Base-by-base conservation (phyloP, 345 rosid species). In the Fremontodendron californicum region DNA sequence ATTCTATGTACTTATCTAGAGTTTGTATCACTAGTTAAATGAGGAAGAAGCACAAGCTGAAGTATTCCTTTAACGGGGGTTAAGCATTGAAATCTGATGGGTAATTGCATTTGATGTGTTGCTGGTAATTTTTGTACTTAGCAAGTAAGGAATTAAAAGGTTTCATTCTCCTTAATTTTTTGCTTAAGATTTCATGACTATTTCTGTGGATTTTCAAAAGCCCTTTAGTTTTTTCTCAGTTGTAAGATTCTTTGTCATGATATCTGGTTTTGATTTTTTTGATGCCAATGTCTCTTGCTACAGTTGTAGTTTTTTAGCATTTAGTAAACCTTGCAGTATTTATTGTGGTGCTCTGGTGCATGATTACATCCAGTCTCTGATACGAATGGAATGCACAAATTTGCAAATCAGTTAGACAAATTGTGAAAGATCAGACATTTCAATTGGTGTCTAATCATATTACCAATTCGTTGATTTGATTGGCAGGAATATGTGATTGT, bases 401-500 rank as follows among this genome's bases (percentile, higher is more conserved):
- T 65, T 4, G 16, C 31, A 40, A 65, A n/a, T 39, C 31, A 39
- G 46, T 40, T 40, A 39, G 70, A 40, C 11, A n/a, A 66, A 40
- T n/a, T 66, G 49, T 66, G 51, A 40, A 49, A 64, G 21, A 19
- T 18, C 15, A 8, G 69, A 64, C 18, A 18, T 64, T 63, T 1
- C 11, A 3, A 6, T 18, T 64, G 45, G 54, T 58, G 54, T 42
- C 18, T 39, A 40, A 77, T 54, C 19, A 39, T 54, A 67, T 68
- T 68, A 37, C 6, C 11, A 21, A 54, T 45, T 11, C 15, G n/a
- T 66, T 40, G 9, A 21, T 42, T 40, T 66, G n/a, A 68, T 43
- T 45, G 54, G 21, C 73, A 68, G 73, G 73, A 68, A 43, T 68
- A 68, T 16, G 73, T 68, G 23, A 68, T 68, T 25, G 73, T 68